Conservation (phyloP, 139 green algal species). For the Monoraphidium neglectum region DNA sequence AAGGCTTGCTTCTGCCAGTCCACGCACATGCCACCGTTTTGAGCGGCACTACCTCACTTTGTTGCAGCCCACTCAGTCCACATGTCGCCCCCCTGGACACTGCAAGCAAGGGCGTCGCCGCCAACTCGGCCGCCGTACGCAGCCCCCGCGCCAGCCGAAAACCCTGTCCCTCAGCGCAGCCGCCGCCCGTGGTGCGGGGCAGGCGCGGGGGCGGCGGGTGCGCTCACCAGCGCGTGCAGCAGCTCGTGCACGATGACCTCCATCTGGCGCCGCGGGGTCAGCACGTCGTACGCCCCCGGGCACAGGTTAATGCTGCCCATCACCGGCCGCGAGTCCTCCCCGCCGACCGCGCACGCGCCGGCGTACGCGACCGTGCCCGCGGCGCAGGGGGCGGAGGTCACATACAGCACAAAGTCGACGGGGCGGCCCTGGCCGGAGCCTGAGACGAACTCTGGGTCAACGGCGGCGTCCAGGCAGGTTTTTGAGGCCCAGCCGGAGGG, state of each 20-base stretch:
- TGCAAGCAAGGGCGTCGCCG: too few relatives aligned
- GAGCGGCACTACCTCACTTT: too few relatives aligned
- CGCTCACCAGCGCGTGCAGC: slow-evolving; percentile 7
- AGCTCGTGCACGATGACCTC: slow-evolving; percentile 5
- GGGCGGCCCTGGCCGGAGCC: background rate
- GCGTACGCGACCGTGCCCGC: slow-evolving; percentile 1
- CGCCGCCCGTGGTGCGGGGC: too few relatives aligned
- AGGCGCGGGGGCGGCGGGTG: too few relatives aligned
- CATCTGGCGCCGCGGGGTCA: background rate
- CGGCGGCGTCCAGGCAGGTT: background rate
- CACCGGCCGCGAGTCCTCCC: background rate
- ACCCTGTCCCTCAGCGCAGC: too few relatives aligned
- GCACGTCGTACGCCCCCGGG: background rate
- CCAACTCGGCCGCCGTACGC: too few relatives aligned
- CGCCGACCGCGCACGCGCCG: slow-evolving; percentile 1
- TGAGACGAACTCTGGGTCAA: background rate
- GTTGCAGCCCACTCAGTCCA: too few relatives aligned
- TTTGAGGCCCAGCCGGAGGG: background rate
- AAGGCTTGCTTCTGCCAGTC: too few relatives aligned
- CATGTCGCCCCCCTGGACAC: too few relatives aligned
- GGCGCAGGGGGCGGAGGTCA: background rate
- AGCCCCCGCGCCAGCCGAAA: too few relatives aligned
- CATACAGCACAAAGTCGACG: slow-evolving; percentile 3
- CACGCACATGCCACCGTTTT: too few relatives aligned
- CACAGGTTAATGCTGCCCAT: slow-evolving; percentile 8